Evolutionary conservation across 169 alveolate genomes (phyloP).

Genomic region (Cryptosporidium muris): DNA sequence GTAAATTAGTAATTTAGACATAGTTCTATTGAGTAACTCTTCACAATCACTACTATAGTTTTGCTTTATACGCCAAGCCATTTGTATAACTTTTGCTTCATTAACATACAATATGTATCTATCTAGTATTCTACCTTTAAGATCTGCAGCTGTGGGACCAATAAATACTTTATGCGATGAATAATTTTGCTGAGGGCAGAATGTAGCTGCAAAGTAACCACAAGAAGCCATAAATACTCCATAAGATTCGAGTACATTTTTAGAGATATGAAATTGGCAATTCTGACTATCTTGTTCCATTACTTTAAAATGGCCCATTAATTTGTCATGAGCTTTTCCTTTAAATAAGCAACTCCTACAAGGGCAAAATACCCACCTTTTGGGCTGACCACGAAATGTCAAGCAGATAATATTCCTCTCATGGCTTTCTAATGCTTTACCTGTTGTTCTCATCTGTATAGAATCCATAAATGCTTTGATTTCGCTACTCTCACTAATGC

Average conservation of each 20-base stretch:
- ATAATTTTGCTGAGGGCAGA: slow-evolving; percentile 68
- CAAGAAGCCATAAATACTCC: slow-evolving; percentile 68
- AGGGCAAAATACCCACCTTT: slow-evolving; percentile 70
- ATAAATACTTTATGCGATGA: slow-evolving; percentile 67
- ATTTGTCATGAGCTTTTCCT: slow-evolving; percentile 68
- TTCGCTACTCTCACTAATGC: slow-evolving; percentile 67
- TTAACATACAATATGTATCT: slow-evolving; percentile 49
- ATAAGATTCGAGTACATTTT: slow-evolving; percentile 67
- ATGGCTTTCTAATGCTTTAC: slow-evolving; percentile 66
- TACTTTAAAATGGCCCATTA: slow-evolving; percentile 69
- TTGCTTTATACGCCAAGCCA: slow-evolving; percentile 71
- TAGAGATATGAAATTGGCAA: slow-evolving; percentile 53
- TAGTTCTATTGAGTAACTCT: slow-evolving; percentile 41
- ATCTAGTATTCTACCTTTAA: slow-evolving; percentile 67
- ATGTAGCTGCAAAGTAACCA: slow-evolving; percentile 69
- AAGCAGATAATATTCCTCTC: slow-evolving; percentile 60
- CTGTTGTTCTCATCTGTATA: slow-evolving; percentile 70
- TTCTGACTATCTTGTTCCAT: slow-evolving; percentile 64
- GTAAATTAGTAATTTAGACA: slow-evolving; percentile 43
- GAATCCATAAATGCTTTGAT: slow-evolving; percentile 72
- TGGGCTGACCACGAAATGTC: slow-evolving; percentile 62
- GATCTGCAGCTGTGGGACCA: slow-evolving; percentile 66
- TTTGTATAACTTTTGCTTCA: slow-evolving; percentile 70
- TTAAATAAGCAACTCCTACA: slow-evolving; percentile 69
- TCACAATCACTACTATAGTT: slow-evolving; percentile 54